These are phyloP conservation scores for Zygoascus sp. DNA, from an alignment of 1,139 yeast genomes.

Conservation along the genomic window DNA sequence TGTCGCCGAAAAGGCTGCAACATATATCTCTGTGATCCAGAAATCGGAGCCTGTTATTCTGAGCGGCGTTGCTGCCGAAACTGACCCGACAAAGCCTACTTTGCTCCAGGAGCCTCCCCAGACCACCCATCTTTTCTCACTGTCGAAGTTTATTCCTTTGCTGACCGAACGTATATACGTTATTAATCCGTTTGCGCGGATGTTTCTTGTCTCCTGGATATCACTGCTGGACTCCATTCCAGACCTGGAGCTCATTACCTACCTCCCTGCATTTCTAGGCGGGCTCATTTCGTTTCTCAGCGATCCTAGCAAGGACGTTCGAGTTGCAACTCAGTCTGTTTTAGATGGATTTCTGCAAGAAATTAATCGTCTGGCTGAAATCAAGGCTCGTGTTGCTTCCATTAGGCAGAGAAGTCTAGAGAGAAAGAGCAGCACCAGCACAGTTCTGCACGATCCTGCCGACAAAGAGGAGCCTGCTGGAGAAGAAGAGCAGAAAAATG, in stretches of 20 bases:
- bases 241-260: slow-evolving; percentile 79
- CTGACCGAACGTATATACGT: slow-evolving; percentile 87
- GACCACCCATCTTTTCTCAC: slow-evolving; percentile 70
- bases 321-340: slow-evolving; percentile 77
- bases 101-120: slow-evolving; percentile 42
- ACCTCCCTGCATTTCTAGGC: slow-evolving; percentile 82
- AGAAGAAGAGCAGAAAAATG: neutral
- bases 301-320: slow-evolving; percentile 81
- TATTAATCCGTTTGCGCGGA: slow-evolving; percentile 86
- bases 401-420: neutral
- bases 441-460: neutral
- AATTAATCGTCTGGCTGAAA: slow-evolving; percentile 65
- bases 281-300: slow-evolving; percentile 78
- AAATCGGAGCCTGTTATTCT: slow-evolving; percentile 13
- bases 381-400: slow-evolving; percentile 44
- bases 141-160: slow-evolving; percentile 85
- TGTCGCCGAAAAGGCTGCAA: slow-evolving; percentile 91
- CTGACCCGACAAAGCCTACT: slow-evolving; percentile 27
- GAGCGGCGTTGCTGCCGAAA: slow-evolving; percentile 16
- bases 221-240: slow-evolving; percentile 89
- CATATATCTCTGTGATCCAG: slow-evolving; percentile 74
- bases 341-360: slow-evolving; percentile 75
- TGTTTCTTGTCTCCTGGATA: slow-evolving; percentile 90
- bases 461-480: neutral
- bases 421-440: neutral